phyloP scores from a whole-genome alignment of 116 monocot genomes.

The Iris pallida region DNA sequence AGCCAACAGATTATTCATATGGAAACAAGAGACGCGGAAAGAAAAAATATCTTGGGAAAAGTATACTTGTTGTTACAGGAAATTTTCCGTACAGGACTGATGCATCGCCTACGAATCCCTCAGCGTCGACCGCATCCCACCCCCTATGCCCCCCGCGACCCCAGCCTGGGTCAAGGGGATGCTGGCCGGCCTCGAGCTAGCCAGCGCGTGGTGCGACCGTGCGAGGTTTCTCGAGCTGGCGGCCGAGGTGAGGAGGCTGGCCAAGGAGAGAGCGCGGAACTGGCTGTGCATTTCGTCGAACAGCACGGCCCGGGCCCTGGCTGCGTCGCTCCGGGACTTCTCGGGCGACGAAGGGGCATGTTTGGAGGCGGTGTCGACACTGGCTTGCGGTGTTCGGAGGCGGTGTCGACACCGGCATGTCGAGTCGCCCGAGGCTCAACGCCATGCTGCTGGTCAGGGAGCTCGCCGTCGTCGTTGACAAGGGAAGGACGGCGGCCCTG shows the following conservation, averaged over 20 bases:
- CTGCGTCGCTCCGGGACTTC: constrained; percentile 15
- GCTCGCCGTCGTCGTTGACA: no score
- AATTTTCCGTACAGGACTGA: no score
- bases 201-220: neutral
- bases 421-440: constrained; percentile 5
- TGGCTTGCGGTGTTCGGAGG: constrained; percentile 21
- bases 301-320: constrained; percentile 16
- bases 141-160: constrained; percentile 33
- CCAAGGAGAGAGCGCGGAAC: constrained; percentile 47
- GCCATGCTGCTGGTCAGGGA: constrained; percentile 2
- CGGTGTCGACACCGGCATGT: constrained; percentile 11
- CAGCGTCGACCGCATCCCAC: constrained; percentile 45
- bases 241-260: constrained; percentile 15
- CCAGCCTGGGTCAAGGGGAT: constrained; percentile 18
- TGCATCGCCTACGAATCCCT: constrained; percentile 21
- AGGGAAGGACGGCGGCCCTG: neutral
- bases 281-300: constrained; percentile 17
- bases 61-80: no score
- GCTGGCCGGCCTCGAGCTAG: constrained; percentile 13
- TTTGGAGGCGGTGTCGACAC: constrained; percentile 24
- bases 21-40: no score
- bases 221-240: constrained; percentile 12
- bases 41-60: no score
- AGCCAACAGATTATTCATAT: no score
- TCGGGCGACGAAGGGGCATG: neutral